These are phyloP conservation scores for Narthecium ossifragum DNA, from an alignment of 106 monocot genomes.

Conservation along the genomic window DNA sequence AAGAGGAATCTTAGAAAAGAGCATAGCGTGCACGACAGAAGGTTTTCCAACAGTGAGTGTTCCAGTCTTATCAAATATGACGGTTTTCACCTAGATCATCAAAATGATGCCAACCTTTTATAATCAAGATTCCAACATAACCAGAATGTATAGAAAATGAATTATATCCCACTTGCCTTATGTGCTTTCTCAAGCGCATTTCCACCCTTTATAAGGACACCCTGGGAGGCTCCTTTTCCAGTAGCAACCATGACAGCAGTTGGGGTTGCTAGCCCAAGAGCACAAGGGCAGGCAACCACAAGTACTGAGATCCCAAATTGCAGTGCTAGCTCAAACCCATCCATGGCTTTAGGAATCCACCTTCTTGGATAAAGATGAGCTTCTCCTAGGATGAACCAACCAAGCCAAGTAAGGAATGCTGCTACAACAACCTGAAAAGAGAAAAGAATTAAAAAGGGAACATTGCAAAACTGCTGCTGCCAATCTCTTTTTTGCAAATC, in stretches of 20 bases:
- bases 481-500: no score
- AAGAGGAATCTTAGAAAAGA: slow-evolving; percentile 50
- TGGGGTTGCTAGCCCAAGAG: slow-evolving; percentile 89
- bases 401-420: slow-evolving; percentile 76
- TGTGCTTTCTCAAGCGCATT: slow-evolving; percentile 91
- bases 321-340: slow-evolving; percentile 81
- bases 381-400: slow-evolving; percentile 67
- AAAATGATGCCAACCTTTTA: background rate
- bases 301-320: slow-evolving; percentile 95
- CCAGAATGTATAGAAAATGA: slow-evolving; percentile 5
- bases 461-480: no score
- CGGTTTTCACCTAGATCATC: slow-evolving; percentile 50
- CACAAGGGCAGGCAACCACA: slow-evolving; percentile 94
- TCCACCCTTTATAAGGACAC: slow-evolving; percentile 93
- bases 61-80: slow-evolving; percentile 93
- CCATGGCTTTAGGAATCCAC: slow-evolving; percentile 88
- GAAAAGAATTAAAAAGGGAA: no score
- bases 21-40: slow-evolving; percentile 49
- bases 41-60: slow-evolving; percentile 77
- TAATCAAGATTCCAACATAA: background rate
- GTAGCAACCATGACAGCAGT: slow-evolving; percentile 99
- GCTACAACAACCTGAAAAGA: slow-evolving; percentile 50
- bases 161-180: slow-evolving; percentile 37
- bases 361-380: slow-evolving; percentile 58
- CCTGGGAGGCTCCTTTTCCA: slow-evolving; percentile 94